A percentile compares a stretch with the other conserved stretches of the same genome.
Conservation (phyloP, 108 stramenopile genomes). For the Stephanodiscus minutulus region DNA sequence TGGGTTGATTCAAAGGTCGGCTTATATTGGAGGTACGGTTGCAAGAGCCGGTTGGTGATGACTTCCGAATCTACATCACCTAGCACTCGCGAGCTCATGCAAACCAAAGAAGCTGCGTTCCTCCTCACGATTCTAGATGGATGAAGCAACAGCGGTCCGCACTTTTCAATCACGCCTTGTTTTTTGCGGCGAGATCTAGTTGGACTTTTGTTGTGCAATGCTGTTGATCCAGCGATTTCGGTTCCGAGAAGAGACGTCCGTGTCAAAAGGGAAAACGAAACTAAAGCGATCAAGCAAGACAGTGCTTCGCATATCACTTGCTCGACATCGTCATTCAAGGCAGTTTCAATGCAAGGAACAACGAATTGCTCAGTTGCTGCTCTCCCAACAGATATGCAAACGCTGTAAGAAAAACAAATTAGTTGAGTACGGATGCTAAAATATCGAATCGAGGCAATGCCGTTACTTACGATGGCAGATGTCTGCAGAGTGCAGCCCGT, state of each 20-base stretch:
- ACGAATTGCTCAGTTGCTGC: conserved; percentile 94
- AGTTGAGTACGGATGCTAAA: not conserved
- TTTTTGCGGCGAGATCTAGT: conserved; percentile 30
- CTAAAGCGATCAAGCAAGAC: conserved; percentile 60
- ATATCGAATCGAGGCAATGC: not conserved
- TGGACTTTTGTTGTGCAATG: conserved; percentile 10
- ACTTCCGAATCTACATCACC: conserved; percentile 73
- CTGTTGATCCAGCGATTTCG: conserved; percentile 18
- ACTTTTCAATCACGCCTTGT: conserved; percentile 68
- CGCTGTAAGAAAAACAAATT: conserved; percentile 17
- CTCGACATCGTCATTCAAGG: conserved; percentile 88
- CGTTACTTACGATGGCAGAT: conserved; percentile 63
- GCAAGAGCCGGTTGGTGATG: conserved; percentile 61
- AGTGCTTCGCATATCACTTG: conserved; percentile 81
- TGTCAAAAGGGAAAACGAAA: conserved; percentile 64
- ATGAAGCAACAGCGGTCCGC: conserved; percentile 74
- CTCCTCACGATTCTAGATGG: conserved; percentile 61
- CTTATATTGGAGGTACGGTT: conserved; percentile 72
- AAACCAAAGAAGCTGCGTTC: conserved; percentile 51
- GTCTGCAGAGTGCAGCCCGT: conserved; percentile 87
- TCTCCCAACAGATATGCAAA: conserved; percentile 88
- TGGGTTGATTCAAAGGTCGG: conserved; percentile 41
- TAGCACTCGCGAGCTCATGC: conserved; percentile 52
- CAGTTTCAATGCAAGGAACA: conserved; percentile 93
- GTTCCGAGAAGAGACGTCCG: conserved; percentile 60